Conservation (phyloP, 1,284 basidiomycete genomes). For the Naganishia liquefaciens region DNA sequence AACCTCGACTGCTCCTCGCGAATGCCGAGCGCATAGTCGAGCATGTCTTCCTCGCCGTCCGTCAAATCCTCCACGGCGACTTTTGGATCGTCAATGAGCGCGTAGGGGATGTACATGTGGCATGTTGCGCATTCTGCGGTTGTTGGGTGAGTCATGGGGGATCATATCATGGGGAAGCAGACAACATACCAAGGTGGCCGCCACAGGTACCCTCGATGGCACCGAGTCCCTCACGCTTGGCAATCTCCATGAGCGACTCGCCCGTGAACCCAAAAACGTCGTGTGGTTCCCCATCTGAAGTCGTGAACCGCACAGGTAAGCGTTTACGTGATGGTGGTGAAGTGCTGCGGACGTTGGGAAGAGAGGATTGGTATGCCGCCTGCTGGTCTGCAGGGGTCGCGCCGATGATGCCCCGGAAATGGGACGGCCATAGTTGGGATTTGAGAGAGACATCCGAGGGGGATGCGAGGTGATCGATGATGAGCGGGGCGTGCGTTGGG, state of each 20-base stretch:
- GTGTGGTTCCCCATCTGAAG: constrained; percentile 39
- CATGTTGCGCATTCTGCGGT: constrained; percentile 53
- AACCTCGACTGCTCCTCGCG: constrained; percentile 47
- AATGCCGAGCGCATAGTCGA: constrained; percentile 48
- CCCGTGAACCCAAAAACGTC: constrained; percentile 43
- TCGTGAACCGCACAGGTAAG: constrained; percentile 43
- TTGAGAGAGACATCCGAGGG: not conserved
- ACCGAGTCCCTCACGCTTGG: constrained; percentile 47
- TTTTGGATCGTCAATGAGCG: constrained; percentile 27
- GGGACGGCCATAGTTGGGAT: constrained; percentile 39
- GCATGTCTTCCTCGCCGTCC: constrained; percentile 54
- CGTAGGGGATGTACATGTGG: constrained; percentile 46
- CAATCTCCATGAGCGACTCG: constrained; percentile 48
- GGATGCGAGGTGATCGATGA: constrained; percentile 60
- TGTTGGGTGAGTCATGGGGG: not conserved
- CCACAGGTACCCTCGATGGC: constrained; percentile 53
- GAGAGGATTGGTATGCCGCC: constrained; percentile 32
- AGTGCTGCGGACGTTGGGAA: not conserved
- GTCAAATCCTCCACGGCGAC: constrained; percentile 42
- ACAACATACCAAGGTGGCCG: constrained; percentile 49
- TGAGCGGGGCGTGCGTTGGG: constrained; percentile 60
- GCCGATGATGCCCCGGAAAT: constrained; percentile 76
- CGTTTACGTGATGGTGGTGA: not conserved
- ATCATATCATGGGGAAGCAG: constrained; percentile 1
- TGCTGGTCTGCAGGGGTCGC: constrained; percentile 65